These are phyloP conservation scores for Lactarius pseudohatsudake DNA, from an alignment of 768 basidiomycete genomes.

Conservation along the genomic window DNA sequence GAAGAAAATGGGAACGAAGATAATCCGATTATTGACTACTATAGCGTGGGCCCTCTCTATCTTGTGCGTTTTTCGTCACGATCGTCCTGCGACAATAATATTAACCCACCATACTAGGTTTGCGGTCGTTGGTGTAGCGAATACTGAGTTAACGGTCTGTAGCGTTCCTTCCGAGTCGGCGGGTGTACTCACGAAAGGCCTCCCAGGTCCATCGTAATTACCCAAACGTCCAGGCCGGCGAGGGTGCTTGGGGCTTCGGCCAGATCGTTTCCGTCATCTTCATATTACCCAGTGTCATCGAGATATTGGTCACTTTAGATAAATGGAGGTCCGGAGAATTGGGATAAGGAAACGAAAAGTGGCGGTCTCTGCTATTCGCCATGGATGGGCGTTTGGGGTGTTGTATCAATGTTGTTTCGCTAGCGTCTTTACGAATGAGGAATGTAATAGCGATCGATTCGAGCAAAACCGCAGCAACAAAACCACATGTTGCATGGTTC, in stretches of 20 bases:
- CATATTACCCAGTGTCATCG: neutral
- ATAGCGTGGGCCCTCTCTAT: neutral
- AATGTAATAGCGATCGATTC: too few species aligned
- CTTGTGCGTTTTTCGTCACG: neutral
- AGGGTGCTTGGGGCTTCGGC: neutral
- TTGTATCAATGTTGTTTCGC: too few species aligned
- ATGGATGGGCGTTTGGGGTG: too few species aligned
- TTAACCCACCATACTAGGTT: neutral
- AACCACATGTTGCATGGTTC: too few species aligned
- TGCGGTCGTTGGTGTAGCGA: neutral
- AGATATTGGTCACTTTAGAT: neutral
- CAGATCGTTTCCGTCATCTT: neutral
- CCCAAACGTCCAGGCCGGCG: neutral
- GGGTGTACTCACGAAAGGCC: neutral
- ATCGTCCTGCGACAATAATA: neutral
- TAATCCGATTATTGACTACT: neutral
- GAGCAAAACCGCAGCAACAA: too few species aligned
- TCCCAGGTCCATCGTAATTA: neutral
- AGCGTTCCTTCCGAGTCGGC: neutral
- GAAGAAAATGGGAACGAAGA: neutral
- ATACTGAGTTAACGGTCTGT: neutral
- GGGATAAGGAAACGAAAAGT: too few species aligned
- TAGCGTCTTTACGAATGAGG: too few species aligned
- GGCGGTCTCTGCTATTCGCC: too few species aligned
- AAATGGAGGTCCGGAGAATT: too few species aligned